Conservation (phyloP, 2,329 filamentous ascomycete species). For the Aspergillus texensis region DNA sequence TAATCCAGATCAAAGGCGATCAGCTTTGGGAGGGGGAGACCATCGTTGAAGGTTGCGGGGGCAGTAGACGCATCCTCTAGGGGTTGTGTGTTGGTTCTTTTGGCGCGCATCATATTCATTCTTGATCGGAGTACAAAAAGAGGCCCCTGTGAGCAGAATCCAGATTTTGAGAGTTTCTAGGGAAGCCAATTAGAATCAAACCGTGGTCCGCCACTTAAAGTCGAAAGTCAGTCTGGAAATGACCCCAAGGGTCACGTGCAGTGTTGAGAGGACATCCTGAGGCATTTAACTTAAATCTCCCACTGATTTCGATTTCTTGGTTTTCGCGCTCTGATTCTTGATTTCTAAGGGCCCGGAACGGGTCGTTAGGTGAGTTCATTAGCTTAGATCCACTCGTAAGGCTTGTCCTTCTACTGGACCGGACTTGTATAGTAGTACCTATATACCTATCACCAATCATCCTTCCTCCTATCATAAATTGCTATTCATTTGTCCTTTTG, state of each 20-base stretch:
- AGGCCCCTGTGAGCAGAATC: background rate
- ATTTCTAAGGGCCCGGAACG: too few relatives aligned
- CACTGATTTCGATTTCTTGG: too few relatives aligned
- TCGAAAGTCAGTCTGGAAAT: too few relatives aligned
- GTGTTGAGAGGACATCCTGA: background rate
- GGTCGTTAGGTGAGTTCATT: too few relatives aligned
- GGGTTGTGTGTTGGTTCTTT: conserved; percentile 38
- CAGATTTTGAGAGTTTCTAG: background rate
- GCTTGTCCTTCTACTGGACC: too few relatives aligned
- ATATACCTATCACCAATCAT: too few relatives aligned
- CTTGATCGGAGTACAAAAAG: background rate
- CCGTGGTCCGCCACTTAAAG: too few relatives aligned
- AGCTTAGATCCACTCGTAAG: too few relatives aligned
- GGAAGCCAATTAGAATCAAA: background rate
- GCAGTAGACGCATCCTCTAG: conserved; percentile 41
- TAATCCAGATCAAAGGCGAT: conserved; percentile 97
- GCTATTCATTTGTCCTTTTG: too few relatives aligned
- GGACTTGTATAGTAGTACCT: too few relatives aligned
- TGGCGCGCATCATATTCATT: conserved; percentile 35
- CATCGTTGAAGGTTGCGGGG: conserved; percentile 63
- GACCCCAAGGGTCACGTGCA: background rate
- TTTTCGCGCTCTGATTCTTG: too few relatives aligned
- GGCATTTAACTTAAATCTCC: background rate
- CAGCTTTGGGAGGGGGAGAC: conserved; percentile 74
- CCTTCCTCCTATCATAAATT: too few relatives aligned